Evolutionary conservation across 2,329 filamentous ascomycete genomes (phyloP), one percentile per base, ranked within the genome.

Genomic region (Sclerotinia borealis): DNA sequence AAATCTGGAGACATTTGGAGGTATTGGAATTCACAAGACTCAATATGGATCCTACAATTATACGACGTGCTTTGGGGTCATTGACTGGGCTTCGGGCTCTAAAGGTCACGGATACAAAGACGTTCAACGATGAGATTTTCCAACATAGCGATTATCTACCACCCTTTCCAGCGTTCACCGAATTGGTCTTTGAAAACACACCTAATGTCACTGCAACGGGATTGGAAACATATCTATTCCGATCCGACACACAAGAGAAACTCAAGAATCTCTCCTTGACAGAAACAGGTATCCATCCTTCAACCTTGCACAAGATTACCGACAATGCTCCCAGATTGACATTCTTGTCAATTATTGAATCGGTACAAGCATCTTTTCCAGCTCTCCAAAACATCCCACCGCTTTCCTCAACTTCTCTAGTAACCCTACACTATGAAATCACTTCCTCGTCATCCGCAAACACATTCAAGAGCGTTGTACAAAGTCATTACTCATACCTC

Each of bases 351-450:
- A 81, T 88, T 63, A 78, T 78, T 47, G 81, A 84, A 64, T 80
- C 79, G 22, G 83, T 89, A 3, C 75, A 80, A 1, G 79, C 80
- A 22, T 81, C 83, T 0, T 83, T 89, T 63, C 83, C 85, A 2
- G 74, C 82, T 29, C 79, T 82, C 59, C 78, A 78, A 27, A 72
- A 76, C 41, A 71, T 89, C 2, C 87, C 86, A 1, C 85, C 86
- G 0, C 78, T 97, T 59, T 76, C 82, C 8, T 96, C 91, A 2
- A 79, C 77, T 61, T 87, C 87, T 19, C 82, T 98, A 25, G 79
- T 81, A 68, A 88, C 85, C 3, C 79, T 98, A 17, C 88, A 93
- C 70, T 97, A 88, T 73, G 93, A 97, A 76, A 90, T 98, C 73
- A 88, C 85, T 13, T 82, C 85, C 3, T 79, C 79, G 11, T 77